These are phyloP conservation scores for Sphagnum tenellum DNA, from an alignment of 225 moss, liverwort and hornwort genomes.

Conservation along the genomic window DNA sequence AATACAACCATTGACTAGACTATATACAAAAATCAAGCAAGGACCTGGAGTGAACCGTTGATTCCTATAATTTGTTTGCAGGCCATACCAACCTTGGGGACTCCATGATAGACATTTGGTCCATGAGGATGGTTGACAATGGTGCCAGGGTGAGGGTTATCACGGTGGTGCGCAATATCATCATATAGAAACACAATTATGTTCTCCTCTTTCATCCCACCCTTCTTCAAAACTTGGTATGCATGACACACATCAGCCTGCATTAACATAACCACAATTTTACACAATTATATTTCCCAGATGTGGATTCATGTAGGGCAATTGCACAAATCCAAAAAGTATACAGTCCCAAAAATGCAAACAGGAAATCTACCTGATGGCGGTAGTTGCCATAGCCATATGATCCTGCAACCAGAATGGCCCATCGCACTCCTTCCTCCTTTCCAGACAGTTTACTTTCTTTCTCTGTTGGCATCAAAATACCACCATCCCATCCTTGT, in stretches of 20 bases:
- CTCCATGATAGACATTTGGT: conserved; percentile 33
- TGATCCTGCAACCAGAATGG: conserved; percentile 31
- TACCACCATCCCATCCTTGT: conserved; percentile 17
- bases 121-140: conserved; percentile 44
- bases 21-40: too few species aligned
- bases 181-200: conserved; percentile 57
- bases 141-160: conserved; percentile 42
- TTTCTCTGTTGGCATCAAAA: conserved; percentile 22
- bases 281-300: background rate
- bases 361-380: conserved; percentile 17
- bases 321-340: background rate
- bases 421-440: conserved; percentile 16
- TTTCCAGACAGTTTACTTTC: background rate
- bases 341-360: background rate
- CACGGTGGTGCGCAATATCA: conserved; percentile 32
- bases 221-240: conserved; percentile 40
- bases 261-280: background rate
- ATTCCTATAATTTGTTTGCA: too few species aligned
- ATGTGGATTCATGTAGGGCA: background rate
- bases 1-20: too few species aligned
- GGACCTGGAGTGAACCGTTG: too few species aligned
- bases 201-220: conserved; percentile 49
- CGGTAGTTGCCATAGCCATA: conserved; percentile 35
- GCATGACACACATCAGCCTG: conserved; percentile 61
- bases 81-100: conserved; percentile 34